Conservation (phyloP, 129 eudicot genomes). For the Daucus carota region DH1_v3.0 NC_030381.2:48991501-48992000, state of each 20-base stretch:
- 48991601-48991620: too few species aligned
- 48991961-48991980: conserved; percentile 81
- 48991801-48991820: neutral
- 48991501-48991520: too few species aligned
- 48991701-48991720: neutral
- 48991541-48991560: too few species aligned
- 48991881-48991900: conserved; percentile 68
- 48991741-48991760: neutral
- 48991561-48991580: too few species aligned
- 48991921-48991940: conserved; percentile 91
- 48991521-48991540: too few species aligned
- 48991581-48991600: too few species aligned
- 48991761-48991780: too few species aligned
- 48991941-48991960: conserved; percentile 82
- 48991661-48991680: neutral
- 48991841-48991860: conserved; percentile 1
- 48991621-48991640: neutral
- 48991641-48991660: neutral
- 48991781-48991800: neutral
- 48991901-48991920: conserved; percentile 82
- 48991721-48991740: neutral
- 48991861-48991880: conserved; percentile 5
- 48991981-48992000: conserved; percentile 95
- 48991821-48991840: neutral
- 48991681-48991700: neutral